Base-by-base conservation (phyloP, 139 green algal genomes). In the Chlamydomonas sp. region DNA sequence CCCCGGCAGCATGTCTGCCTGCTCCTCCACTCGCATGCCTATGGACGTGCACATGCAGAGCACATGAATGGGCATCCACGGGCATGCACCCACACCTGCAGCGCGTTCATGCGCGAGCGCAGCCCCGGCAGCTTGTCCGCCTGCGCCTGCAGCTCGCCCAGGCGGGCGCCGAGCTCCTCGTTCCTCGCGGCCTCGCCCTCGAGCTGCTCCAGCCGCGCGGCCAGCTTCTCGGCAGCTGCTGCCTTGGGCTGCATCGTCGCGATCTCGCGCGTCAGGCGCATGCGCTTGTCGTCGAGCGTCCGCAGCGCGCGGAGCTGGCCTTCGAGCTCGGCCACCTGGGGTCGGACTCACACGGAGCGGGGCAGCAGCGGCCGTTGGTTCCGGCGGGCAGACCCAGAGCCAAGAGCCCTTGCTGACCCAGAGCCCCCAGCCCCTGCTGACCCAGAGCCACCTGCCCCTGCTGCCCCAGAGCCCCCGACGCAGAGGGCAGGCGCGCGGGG, bases 141-240 rank as follows among this genome's bases (percentile, higher is more conserved):
- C 65, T 71, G 39, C 30, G 43, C 37, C 38, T 61, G 65, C 8
- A 71, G 65, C 65, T 37, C 37, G 20, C 5, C 6, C 37, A 71
- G 39, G 28, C 43, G 37, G 3, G 38, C 38, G 5, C 37, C 28
- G 26, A 61, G 16, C 3, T 10, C 39, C 39, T 59, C 65, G 2
- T 2, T n/a, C 6, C 5, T 37, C n/a, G 36, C 34, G 3, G 36
- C 34, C 43, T 59, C 65, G 3, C 6, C 28, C 10, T 61, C n/a
- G 29, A 71, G 6, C 30, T 59, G 16, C 8, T 16, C 28, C 13
- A 71, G 34, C 26, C 26, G 28, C 13, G 29, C 5, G 39, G 59
- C 22, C 65, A 71, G 28, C 39, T 36, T 29, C 37, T 71, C 38
- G 3, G 24, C 5, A 54, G 20, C 39, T 71, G 3, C 60, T 13